Evolutionary conservation across 345 rosid genomes (phyloP).

Genomic region (Citrus glauca): DNA sequence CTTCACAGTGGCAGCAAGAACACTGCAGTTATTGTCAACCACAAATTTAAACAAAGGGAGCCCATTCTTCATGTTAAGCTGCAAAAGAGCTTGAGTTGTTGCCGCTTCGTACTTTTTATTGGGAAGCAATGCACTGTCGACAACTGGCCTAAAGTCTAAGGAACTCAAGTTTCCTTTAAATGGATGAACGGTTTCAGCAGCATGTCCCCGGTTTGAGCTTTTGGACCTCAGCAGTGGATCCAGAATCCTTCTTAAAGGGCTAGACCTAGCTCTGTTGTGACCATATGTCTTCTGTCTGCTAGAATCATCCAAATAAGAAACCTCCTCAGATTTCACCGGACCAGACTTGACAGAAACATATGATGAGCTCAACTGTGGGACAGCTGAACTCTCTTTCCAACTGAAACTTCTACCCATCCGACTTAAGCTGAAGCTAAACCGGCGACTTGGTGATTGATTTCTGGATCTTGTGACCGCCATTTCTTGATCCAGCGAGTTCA

Average conservation of each 20-base stretch:
- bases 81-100: constrained; percentile 53
- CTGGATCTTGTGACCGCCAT: constrained; percentile 39
- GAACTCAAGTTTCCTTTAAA: constrained; percentile 34
- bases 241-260: constrained; percentile 71
- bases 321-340: constrained; percentile 43
- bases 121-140: constrained; percentile 20
- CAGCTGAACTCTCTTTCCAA: constrained; percentile 54
- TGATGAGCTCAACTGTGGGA: constrained; percentile 40
- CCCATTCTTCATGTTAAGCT: constrained; percentile 59
- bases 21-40: constrained; percentile 43
- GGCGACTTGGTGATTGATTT: constrained; percentile 51
- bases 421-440: constrained; percentile 81
- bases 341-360: constrained; percentile 51
- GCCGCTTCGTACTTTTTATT: constrained; percentile 33
- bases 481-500: constrained; percentile 42
- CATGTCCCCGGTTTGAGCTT: constrained; percentile 21
- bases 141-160: constrained; percentile 21
- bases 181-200: constrained; percentile 37
- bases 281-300: constrained; percentile 35
- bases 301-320: constrained; percentile 28
- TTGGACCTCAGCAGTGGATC: constrained; percentile 66
- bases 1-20: constrained; percentile 70
- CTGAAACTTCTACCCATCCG: constrained; percentile 74
- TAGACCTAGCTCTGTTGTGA: constrained; percentile 48
- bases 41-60: constrained; percentile 63